Evolutionary conservation across 164 flowering plant genomes (phyloP), one percentile per base, ranked within the genome.

Genomic region (Umbilicus rupestris): DNA sequence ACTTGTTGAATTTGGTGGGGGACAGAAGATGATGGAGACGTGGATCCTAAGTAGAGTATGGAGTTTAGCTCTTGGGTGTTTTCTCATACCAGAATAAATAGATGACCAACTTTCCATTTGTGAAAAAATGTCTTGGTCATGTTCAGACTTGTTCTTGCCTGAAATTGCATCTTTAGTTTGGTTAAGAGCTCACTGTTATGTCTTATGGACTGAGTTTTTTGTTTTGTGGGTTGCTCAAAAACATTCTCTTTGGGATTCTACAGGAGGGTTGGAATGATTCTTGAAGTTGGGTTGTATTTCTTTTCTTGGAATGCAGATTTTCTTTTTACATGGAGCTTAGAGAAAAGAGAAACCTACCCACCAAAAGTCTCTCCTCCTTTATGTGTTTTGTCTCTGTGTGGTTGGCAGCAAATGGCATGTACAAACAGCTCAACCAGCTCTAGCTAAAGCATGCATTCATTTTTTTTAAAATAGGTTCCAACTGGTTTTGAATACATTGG

Each of bases 341-440:
- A 58, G 70, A 65, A 66, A 73, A 72, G 42, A 19, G 57, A 69
- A 22, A 37, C 30, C 39, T 60, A 52, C 69, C 71, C 68, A 64
- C 71, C 68, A 67, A 67, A 39, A 42, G 47, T 50, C 64, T 66
- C 16, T 66, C 45, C 39, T 50, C 20, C 52, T 64, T 44, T 47
- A 16, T 66, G 52, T 33, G 65, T 75, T 68, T 73, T 76, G 76
- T 70, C 74, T 42, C 50, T 9, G 33, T 49, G 74, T 20, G 29
- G 46, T 76, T 76, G 79, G 76, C 71, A 29, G 69, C 60, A 31
- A 67, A 45, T 72, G 78, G 75, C 69, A 70, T 65, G 68, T 39
- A 63, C 58, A 22, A 47, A 52, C 15, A 52, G 14, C 58, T 52
- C 22, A 24, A 47, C 52, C 52, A 47, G 26, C 52, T 10, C 52